Percentiles rank a stretch among this genome's conserved stretches.
These are phyloP conservation scores for Vitis hybrid DNA, from an alignment of 177 flowering plant species.

Conservation along the genomic window DNA sequence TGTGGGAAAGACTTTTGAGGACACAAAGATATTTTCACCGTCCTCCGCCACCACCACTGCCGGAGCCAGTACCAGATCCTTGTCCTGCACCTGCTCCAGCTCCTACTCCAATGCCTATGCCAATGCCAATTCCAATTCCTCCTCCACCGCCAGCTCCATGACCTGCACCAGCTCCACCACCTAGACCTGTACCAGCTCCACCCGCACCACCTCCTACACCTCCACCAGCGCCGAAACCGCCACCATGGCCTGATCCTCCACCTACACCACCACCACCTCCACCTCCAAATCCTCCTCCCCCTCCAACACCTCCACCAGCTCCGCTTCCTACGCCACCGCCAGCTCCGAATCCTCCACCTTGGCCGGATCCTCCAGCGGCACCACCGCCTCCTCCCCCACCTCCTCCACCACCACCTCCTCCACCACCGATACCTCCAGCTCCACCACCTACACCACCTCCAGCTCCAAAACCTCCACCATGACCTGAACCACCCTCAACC, in stretches of 20 bases:
- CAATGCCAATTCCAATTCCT: slow-evolving; percentile 13
- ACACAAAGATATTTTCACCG: not conserved
- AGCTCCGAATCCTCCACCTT: slow-evolving; percentile 42
- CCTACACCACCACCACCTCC: slow-evolving; percentile 22
- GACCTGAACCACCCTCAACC: slow-evolving; percentile 29
- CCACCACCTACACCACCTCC: slow-evolving; percentile 36
- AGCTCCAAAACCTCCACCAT: slow-evolving; percentile 36
- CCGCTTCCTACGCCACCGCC: slow-evolving; percentile 53
- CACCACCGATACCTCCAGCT: slow-evolving; percentile 27
- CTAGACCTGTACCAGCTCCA: not conserved
- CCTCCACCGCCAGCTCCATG: not conserved
- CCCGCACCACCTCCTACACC: slow-evolving; percentile 16
- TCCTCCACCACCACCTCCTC: slow-evolving; percentile 34
- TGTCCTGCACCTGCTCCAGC: slow-evolving; percentile 16
- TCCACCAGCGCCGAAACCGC: slow-evolving; percentile 14
- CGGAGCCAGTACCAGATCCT: slow-evolving; percentile 13
- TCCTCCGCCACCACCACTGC: slow-evolving; percentile 9
- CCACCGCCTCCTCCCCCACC: slow-evolving; percentile 38
- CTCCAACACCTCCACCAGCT: slow-evolving; percentile 24
- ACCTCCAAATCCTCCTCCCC: slow-evolving; percentile 27
- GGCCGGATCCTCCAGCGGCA: slow-evolving; percentile 33
- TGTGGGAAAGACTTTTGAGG: too few species aligned
- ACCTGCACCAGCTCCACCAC: slow-evolving; percentile 1
- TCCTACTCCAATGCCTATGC: slow-evolving; percentile 16
- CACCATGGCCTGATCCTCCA: slow-evolving; percentile 15